Base-by-base conservation (phyloP, 768 basidiomycete genomes). In the Psilocybe azurescens region DNA sequence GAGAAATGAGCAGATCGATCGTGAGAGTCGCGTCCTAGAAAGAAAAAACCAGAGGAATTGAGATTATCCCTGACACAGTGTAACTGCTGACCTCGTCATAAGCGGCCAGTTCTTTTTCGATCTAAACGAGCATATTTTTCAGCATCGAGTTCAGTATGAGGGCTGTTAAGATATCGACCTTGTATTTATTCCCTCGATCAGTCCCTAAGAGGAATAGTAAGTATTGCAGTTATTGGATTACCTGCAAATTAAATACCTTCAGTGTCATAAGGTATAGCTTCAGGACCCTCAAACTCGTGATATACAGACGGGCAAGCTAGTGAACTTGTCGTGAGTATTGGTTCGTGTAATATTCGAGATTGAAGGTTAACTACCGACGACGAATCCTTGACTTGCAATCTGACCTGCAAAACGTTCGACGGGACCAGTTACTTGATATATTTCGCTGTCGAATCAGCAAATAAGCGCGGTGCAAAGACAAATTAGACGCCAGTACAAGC, bases 391-490 rank as follows among this genome's bases (percentile, higher is more conserved):
- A 63, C 90, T 93, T 8, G 93, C 94, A 66, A 95, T 94, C 76
- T 92, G 90, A 13, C 90, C 88, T 0, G 91, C 91, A 70, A 93
- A 94, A 53, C 95, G 86, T 73, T 96, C 95, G n/a, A 97, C 95
- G 38, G 95, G 95, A 0, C 94, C 94, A n/a, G 94, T 96, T 1
- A 96, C 94, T 73, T 94, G 93, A 72, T 97, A 98, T 58, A 98
- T 98, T 78, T 97, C 95, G 69, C 94, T 95, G 16, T 58, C 18
- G 13, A 28, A 33, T 20, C 49, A n/a, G 16, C 5, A 38, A 10
- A 24, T 59, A 39, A 50, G 33, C 20, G 10, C 13, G 9, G 16
- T 30, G 36, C 3, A 36, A 14, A 24, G 9, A 36, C 1, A 11
- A 20, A 11, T 28, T 49, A 11, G 38, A 46, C 36, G 3, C 3